Base-by-base conservation (phyloP, 2,329 filamentous ascomycete species). In the Taxawa tesnikishii region DNA sequence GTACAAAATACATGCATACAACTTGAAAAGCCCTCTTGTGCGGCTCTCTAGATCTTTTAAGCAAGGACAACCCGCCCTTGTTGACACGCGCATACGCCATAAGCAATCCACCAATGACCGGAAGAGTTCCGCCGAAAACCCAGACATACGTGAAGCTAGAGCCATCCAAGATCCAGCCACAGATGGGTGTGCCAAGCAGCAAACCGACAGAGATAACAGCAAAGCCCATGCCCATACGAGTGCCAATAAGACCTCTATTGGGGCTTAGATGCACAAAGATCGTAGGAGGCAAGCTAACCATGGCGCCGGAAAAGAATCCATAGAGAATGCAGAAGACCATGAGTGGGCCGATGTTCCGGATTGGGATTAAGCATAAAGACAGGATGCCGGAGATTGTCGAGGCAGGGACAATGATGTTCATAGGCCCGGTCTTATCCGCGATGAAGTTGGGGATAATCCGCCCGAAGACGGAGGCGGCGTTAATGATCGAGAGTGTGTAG, bases 401-500 rank as follows among this genome's bases (percentile, higher is more conserved):
- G 45, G 58, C 63, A 1, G 61, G 61, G 4, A 63, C 48, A 19
- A 65, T 55, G 32, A 65, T 58, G 43, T 67, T 67, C 37, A 65
- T 53, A 1, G 59, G 55, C 2, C 63, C 63, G 2, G 60, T 38
- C n/a, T 55, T 51, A 39, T 66, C 63, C 7, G 60, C 56, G 15
- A 63, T 36, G 31, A 55, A 45, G 27, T 64, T 63, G 1, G 63
- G 61, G 2, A 65, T 47, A 37, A 64, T 58, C 11, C 63, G 58
- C 3, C 63, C 63, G 49, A 66, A 62, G 4, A 53, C 46, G 15
- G 44, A 51, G 3, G 73, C 68, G 0, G 63, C 70, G 46, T 83
- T 83, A 42, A 82, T 59, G 35, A 83, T 74, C 1, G 78, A 65
- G 3, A 83, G 56, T 3, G 82, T 59, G 45, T 82, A 83, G 42